Percentiles rank a stretch among this genome's conserved stretches.
These are phyloP conservation scores for Mucor velutinosus DNA, from an alignment of 371 early-diverging fungal genomes.

Conservation along the genomic window DNA sequence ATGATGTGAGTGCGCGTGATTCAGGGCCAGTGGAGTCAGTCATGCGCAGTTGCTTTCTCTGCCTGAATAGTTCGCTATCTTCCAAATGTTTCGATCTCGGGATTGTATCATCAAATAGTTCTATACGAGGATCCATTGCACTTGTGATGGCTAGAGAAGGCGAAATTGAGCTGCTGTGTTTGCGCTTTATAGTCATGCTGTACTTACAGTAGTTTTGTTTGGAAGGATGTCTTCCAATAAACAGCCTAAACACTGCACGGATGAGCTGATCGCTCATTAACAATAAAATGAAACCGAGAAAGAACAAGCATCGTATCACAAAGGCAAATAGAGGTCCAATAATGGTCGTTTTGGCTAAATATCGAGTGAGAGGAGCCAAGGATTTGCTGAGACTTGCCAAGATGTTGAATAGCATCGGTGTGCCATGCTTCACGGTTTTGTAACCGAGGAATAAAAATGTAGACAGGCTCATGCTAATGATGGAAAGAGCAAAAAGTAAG, in stretches of 20 bases:
- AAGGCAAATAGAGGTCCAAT: constrained; percentile 29
- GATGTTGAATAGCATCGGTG: constrained; percentile 29
- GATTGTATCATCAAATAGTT: constrained; percentile 33
- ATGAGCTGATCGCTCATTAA: constrained; percentile 34
- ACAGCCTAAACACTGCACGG: constrained; percentile 20
- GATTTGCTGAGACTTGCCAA: constrained; percentile 25
- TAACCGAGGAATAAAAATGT: constrained; percentile 34
- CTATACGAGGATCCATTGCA: constrained; percentile 36
- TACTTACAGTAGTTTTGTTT: constrained; percentile 30
- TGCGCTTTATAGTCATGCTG: background rate
- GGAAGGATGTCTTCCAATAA: constrained; percentile 35
- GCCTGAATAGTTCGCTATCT: constrained; percentile 23
- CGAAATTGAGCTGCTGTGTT: background rate
- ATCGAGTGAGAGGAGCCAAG: constrained; percentile 27
- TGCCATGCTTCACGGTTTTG: constrained; percentile 38
- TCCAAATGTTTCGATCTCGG: constrained; percentile 26
- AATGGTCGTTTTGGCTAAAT: constrained; percentile 21
- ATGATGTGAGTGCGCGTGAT: constrained; percentile 14
- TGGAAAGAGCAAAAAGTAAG: constrained; percentile 24
- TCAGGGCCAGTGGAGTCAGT: constrained; percentile 18
- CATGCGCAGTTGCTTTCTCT: constrained; percentile 23
- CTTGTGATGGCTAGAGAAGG: constrained; percentile 27
- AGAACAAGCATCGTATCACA: constrained; percentile 30
- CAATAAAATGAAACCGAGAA: constrained; percentile 31
- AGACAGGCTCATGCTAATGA: constrained; percentile 29